Base-by-base conservation (phyloP, 257 asterid genomes). In the Salvia miltiorrhiza region DNA sequence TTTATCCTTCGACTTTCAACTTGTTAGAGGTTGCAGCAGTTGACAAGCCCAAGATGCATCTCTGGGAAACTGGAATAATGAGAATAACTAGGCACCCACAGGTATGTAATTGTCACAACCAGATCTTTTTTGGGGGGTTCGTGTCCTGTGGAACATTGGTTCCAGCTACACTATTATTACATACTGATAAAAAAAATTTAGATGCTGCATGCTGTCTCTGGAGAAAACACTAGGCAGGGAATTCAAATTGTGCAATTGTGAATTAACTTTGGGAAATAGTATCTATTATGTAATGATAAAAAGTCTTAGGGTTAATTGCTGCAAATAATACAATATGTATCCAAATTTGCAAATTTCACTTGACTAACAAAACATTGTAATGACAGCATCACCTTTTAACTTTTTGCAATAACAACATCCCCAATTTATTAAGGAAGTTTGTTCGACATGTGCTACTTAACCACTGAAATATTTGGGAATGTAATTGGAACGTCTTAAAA, bases 1-100 rank as follows among this genome's bases (percentile, higher is more conserved):
- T 94, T 24, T 94, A 89, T 47, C 99, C 99, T 0, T 94, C 99
- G 19, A 94, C 97, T 64, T 94, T 94, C 84, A 91, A 94, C 77
- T 75, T 94, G 20, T 77, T 94, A 63, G 99, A 94, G 84, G 97
- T 94, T 68, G 97, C 99, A 24, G 97, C 99, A 53, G 96, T 94
- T 67, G 99, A 94, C 77, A 89, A 91, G 77, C 99, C 99, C 56
- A 91, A 87, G 77, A 86, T 89, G 97, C 99, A 94, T 89, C 89
- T 94, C 3, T 94, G 99, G 99, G 99, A 94, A 82, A 94, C 99
- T 44, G 99, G 99, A 80, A 87, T 94, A 35, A 94, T 91, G 89
- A 86, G 99, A 84, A 89, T 94, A 57, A 89, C 99, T 7, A 86
- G 99, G 80, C 99, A 94, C 54, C 99, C 99, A 7, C 99, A 91